phyloP scores from a whole-genome alignment of 2,329 filamentous ascomycete genomes.

The Fonsecaea pugnacius region DNA sequence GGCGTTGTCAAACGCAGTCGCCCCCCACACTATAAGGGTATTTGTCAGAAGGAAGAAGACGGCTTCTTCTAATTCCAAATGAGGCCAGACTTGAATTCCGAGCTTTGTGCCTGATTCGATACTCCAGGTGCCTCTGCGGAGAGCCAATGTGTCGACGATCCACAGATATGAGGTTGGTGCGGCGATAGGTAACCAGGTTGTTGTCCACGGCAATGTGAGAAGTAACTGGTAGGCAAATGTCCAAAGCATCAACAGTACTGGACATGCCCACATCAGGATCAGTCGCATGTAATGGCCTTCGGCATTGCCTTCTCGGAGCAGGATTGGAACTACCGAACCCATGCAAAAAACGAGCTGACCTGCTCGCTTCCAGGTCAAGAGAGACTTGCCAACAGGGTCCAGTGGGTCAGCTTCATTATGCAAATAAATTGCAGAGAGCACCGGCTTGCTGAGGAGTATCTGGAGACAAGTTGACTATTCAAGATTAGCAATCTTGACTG shows the following conservation, averaged over 20 bases:
- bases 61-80: slow-evolving; percentile 73
- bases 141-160: slow-evolving; percentile 70
- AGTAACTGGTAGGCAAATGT: slow-evolving; percentile 67
- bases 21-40: slow-evolving; percentile 69
- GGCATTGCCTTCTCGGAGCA: slow-evolving; percentile 52
- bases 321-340: slow-evolving; percentile 38
- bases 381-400: slow-evolving; percentile 41
- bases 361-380: slow-evolving; percentile 48
- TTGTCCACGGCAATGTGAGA: slow-evolving; percentile 61
- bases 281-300: slow-evolving; percentile 69
- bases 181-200: slow-evolving; percentile 63
- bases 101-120: slow-evolving; percentile 72
- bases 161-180: slow-evolving; percentile 72
- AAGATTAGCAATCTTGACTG: slow-evolving; percentile 6
- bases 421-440: slow-evolving; percentile 61
- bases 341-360: slow-evolving; percentile 58
- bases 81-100: slow-evolving; percentile 64
- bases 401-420: slow-evolving; percentile 43
- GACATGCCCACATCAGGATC: slow-evolving; percentile 70
- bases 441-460: slow-evolving; percentile 67
- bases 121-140: slow-evolving; percentile 72
- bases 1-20: slow-evolving; percentile 71
- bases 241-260: slow-evolving; percentile 69
- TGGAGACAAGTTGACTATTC: slow-evolving; percentile 66
- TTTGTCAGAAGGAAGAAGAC: slow-evolving; percentile 75